These are phyloP conservation scores for Hevea brasiliensis DNA, from an alignment of 345 rosid genomes.

Conservation along the genomic window DNA sequence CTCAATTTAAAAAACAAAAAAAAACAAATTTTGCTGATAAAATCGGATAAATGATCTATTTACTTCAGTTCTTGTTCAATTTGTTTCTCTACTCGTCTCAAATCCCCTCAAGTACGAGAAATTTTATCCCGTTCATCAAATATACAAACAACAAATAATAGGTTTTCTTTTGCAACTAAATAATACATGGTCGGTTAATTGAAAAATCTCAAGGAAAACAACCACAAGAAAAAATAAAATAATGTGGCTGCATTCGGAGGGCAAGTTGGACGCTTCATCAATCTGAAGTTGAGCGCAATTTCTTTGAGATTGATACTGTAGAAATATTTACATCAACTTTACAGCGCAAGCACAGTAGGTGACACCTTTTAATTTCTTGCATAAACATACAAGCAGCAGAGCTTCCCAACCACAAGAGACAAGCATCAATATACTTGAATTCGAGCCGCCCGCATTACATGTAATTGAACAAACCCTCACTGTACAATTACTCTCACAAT, in stretches of 20 bases:
- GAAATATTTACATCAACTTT: conserved; percentile 40
- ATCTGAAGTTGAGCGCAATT: conserved; percentile 12
- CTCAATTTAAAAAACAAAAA: too few species aligned
- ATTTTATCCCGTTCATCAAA: too few species aligned
- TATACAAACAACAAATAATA: too few species aligned
- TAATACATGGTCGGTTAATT: too few species aligned
- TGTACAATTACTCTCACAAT: conserved; percentile 48
- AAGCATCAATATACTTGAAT: not conserved
- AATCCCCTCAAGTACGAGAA: too few species aligned
- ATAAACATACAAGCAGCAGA: conserved; percentile 14
- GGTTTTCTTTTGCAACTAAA: too few species aligned
- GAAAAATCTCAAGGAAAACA: too few species aligned
- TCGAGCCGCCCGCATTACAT: conserved; percentile 20
- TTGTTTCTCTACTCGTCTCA: too few species aligned
- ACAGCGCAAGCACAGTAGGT: conserved; percentile 34
- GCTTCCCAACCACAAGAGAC: conserved; percentile 14
- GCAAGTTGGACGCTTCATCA: not conserved
- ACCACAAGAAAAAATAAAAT: too few species aligned
- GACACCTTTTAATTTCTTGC: conserved; percentile 18
- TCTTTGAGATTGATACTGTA: conserved; percentile 19
- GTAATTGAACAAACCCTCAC: conserved; percentile 32
- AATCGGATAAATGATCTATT: too few species aligned
- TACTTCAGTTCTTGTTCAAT: too few species aligned
- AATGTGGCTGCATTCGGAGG: not conserved
- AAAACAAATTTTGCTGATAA: too few species aligned